A percentile compares a stretch with the other conserved stretches of the same genome.
Conservation (phyloP, 306 rosid genomes). For the Glycine soja region DNA sequence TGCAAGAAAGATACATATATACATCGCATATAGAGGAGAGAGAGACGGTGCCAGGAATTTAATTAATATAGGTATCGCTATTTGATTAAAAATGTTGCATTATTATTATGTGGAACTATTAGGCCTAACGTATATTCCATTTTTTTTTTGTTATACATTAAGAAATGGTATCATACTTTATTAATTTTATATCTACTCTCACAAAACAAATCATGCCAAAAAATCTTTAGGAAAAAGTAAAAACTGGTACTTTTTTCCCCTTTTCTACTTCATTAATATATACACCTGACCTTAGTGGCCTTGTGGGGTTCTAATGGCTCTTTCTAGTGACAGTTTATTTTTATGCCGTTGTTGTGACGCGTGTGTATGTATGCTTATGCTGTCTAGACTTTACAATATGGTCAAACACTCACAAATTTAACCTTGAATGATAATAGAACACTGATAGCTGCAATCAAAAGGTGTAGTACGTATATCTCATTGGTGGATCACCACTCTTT, state of each 20-base stretch:
- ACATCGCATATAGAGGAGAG: not conserved
- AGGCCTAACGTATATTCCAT: no score
- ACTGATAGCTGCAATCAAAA: not conserved
- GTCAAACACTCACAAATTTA: conserved; percentile 17
- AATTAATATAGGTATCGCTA: not conserved
- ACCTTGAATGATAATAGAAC: not conserved
- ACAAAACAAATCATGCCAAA: not conserved
- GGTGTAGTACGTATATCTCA: not conserved
- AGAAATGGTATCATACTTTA: not conserved
- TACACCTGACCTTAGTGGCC: no score
- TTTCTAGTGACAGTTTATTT: no score
- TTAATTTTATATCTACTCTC: not conserved
- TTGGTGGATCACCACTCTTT: no score
- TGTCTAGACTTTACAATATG: conserved; percentile 35
- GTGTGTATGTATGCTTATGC: not conserved
- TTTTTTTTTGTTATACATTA: not conserved
- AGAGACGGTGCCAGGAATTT: not conserved
- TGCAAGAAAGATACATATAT: not conserved
- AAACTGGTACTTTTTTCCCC: not conserved
- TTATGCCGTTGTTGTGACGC: conserved; percentile 23
- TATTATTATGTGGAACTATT: not conserved
- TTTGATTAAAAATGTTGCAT: not conserved
- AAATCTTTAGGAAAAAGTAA: conserved; percentile 9
- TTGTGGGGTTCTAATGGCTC: no score
- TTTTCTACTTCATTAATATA: no score